These are phyloP conservation scores for Ophiostoma ulmi DNA, from an alignment of 2,329 filamentous ascomycete species.

Conservation along the genomic window DNA sequence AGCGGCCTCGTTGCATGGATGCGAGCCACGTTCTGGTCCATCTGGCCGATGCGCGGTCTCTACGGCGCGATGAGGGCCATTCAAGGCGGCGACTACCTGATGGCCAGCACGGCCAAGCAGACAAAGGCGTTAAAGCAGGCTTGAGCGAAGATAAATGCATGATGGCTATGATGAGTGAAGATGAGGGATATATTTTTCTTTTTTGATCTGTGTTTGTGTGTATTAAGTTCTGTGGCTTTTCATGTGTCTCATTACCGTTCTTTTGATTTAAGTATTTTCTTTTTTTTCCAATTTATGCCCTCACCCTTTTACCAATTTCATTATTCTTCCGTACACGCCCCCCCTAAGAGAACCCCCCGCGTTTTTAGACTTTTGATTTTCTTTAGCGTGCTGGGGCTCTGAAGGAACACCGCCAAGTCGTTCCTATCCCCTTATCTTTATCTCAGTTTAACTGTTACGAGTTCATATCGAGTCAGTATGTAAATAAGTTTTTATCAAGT, in stretches of 20 bases:
- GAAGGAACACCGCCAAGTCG: conserved; percentile 2
- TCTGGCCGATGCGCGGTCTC: conserved; percentile 44
- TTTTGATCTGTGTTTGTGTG: no score
- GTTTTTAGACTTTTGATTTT: background rate
- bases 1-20: conserved; percentile 34
- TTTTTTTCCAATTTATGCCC: background rate
- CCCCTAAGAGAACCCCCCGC: background rate
- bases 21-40: conserved; percentile 32
- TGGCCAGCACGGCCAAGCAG: conserved; percentile 27
- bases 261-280: background rate
- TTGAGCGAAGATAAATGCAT: background rate
- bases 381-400: background rate
- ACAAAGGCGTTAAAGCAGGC: background rate
- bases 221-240: no score
- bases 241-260: no score
- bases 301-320: background rate
- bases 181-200: background rate
- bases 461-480: conserved; percentile 8
- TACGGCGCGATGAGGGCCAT: conserved; percentile 45
- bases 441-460: background rate
- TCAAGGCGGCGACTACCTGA: conserved; percentile 43
- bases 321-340: background rate
- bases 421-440: background rate
- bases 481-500: background rate
- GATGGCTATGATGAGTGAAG: background rate